A percentile compares a stretch with the other conserved stretches of the same genome.
phyloP scores from a whole-genome alignment of 2,329 filamentous ascomycete genomes.

The Calonectria pseudoreteaudii region DNA sequence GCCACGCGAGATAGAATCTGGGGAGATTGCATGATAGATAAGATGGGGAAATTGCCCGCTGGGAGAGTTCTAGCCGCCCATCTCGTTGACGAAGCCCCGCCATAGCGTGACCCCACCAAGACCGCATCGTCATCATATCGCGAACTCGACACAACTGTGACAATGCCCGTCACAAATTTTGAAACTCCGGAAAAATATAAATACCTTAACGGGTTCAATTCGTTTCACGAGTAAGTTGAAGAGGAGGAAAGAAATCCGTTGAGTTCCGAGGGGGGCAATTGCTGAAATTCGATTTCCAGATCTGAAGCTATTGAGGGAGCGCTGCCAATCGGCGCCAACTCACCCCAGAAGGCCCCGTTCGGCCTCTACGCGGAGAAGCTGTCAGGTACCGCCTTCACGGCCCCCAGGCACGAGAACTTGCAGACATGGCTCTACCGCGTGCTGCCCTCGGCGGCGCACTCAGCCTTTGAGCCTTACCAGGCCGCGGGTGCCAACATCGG shows the following conservation, averaged over 20 bases:
- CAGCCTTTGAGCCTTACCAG: conserved; percentile 53
- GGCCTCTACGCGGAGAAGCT: conserved; percentile 87
- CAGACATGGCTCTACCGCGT: conserved; percentile 81
- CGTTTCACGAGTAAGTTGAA: conserved; percentile 76
- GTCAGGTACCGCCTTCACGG: conserved; percentile 78
- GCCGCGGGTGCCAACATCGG: conserved; percentile 12
- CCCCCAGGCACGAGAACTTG: conserved; percentile 74
- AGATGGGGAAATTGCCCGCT: conserved; percentile 14
- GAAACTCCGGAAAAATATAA: conserved; percentile 66
- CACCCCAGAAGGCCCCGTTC: conserved; percentile 81
- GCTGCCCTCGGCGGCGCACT: conserved; percentile 71
- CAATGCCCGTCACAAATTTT: conserved; percentile 38
- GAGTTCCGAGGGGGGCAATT: neutral
- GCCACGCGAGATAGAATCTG: neutral
- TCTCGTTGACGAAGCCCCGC: conserved; percentile 5
- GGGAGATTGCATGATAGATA: neutral
- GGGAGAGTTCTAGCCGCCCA: neutral
- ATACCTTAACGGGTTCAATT: conserved; percentile 83
- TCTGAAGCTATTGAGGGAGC: conserved; percentile 81
- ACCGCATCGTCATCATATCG: neutral
- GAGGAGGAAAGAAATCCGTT: no score
- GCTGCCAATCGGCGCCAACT: conserved; percentile 81
- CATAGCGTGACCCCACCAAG: neutral
- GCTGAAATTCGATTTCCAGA: conserved; percentile 53
- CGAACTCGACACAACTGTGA: neutral